Evolutionary conservation across 116 monocot species (phyloP), one percentile per base, ranked within the genome.

Genomic region (Trichopus zeylanicus): DNA sequence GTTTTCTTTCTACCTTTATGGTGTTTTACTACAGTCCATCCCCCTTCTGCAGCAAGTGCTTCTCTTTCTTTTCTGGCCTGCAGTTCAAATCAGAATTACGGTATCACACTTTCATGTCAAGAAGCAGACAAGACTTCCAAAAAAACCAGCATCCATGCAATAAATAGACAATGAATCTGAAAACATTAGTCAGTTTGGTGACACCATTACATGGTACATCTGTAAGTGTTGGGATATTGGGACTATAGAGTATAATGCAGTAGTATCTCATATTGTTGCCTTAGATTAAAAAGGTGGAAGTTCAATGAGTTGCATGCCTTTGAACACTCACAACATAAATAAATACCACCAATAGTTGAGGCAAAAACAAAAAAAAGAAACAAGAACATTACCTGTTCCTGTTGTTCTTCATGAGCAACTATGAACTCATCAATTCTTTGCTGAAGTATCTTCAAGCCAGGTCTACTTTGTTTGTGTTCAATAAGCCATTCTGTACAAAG

Each of bases 1-100:
- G 90, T 81, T 61, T 95, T 95, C 72, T 95, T 95, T 60, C 90
- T 82, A 7, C 95, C 95, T 72, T 95, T 90, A 26, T 87, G 86
- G 51, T 90, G 95, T 33, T 53, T 67, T 54, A 95, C 95, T 51
- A 86, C 87, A 16, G 86, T 89, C 87, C 90, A 95, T 61, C 90
- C 95, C 4, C 64, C 95, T 67, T 81, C 87, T 39, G 83, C 87
- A 39, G 70, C 80, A 31, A 7, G 71, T 31, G 78, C 81, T 67
- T 87, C 95, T 54, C 66, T 81, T 64, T 86, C 87, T 62, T 81
- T 83, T 63, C 68, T 83, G 52, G 81, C 90, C 90, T 90, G 61
- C 19, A 64, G 21, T 73, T 5, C 47, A 62, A n/a, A 63, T 23
- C 5, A 57, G 31, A 48, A 53, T 51, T 9, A 59, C 42, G 52